Percentiles rank a stretch among this genome's conserved stretches.
These are phyloP conservation scores for Protea cynaroides DNA, from an alignment of 164 flowering plant genomes.

Conservation along the genomic window DNA sequence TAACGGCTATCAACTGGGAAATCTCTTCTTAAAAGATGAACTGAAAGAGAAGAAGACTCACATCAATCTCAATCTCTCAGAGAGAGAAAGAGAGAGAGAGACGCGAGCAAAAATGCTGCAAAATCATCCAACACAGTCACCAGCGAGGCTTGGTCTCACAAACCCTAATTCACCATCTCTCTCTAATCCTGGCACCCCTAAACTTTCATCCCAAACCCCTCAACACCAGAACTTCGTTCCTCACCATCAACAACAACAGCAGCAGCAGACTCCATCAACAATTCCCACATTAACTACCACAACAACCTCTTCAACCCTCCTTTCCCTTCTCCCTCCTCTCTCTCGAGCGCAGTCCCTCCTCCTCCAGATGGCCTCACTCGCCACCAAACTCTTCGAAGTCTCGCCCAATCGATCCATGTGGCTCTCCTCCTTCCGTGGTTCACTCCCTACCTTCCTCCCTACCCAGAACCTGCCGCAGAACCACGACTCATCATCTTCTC, in stretches of 20 bases:
- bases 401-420: slow-evolving; percentile 70
- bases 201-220: slow-evolving; percentile 35
- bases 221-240: slow-evolving; percentile 22
- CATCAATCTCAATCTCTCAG: no score
- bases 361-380: slow-evolving; percentile 77
- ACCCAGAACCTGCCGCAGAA: slow-evolving; percentile 34
- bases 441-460: slow-evolving; percentile 64
- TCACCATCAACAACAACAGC: slow-evolving; percentile 6
- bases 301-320: slow-evolving; percentile 58
- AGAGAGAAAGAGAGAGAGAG: no score
- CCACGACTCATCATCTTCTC: slow-evolving; percentile 21
- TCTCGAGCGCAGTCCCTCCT: slow-evolving; percentile 84
- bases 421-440: slow-evolving; percentile 71
- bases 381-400: slow-evolving; percentile 70
- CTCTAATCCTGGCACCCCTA: slow-evolving; percentile 42
- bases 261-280: slow-evolving; percentile 6
- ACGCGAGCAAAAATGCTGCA: slow-evolving; percentile 39
- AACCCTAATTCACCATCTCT: slow-evolving; percentile 65
- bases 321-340: slow-evolving; percentile 87
- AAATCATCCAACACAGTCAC: slow-evolving; percentile 59
- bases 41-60: no score
- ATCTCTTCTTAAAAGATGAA: no score
- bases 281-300: slow-evolving; percentile 22
- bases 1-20: no score
- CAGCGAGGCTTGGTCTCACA: slow-evolving; percentile 79